Percentiles rank a stretch among this genome's conserved stretches.
Conservation (phyloP, 2,329 filamentous ascomycete species). For the Colletotrichum sp. region DNA sequence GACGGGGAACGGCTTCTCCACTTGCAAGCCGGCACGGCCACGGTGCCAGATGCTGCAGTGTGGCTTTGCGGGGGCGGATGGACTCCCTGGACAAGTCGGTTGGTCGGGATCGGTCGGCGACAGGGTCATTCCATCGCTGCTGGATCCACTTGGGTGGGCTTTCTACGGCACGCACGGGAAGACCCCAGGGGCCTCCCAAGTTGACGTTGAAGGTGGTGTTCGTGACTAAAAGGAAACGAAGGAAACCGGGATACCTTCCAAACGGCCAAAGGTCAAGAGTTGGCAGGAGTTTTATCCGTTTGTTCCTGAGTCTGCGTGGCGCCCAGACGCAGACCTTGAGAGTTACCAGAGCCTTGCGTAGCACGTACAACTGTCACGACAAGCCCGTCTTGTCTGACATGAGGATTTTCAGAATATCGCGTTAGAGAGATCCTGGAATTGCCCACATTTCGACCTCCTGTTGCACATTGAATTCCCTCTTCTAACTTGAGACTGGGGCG, state of each 20-base stretch:
- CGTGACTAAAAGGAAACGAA: not conserved
- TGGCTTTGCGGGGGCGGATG: conserved; percentile 11
- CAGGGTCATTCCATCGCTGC: not conserved
- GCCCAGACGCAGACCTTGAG: not conserved
- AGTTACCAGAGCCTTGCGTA: not conserved
- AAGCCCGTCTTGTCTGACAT: not conserved
- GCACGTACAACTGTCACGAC: not conserved
- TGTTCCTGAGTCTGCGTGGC: not conserved
- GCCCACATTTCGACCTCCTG: not conserved
- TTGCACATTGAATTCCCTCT: not conserved
- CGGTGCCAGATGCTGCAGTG: not conserved
- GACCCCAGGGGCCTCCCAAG: not conserved
- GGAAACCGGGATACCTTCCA: not conserved
- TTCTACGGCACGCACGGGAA: not conserved
- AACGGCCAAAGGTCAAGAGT: not conserved
- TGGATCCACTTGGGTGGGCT: not conserved
- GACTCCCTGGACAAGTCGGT: not conserved
- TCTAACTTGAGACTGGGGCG: not conserved
- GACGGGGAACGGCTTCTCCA: not conserved
- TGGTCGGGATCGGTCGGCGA: not conserved
- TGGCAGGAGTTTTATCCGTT: not conserved
- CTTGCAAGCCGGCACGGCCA: not conserved
- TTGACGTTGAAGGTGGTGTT: not conserved
- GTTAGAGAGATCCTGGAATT: not conserved
- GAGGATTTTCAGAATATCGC: not conserved